Conservation (phyloP, 805 yeast species). For the Candida tammaniensis region DNA sequence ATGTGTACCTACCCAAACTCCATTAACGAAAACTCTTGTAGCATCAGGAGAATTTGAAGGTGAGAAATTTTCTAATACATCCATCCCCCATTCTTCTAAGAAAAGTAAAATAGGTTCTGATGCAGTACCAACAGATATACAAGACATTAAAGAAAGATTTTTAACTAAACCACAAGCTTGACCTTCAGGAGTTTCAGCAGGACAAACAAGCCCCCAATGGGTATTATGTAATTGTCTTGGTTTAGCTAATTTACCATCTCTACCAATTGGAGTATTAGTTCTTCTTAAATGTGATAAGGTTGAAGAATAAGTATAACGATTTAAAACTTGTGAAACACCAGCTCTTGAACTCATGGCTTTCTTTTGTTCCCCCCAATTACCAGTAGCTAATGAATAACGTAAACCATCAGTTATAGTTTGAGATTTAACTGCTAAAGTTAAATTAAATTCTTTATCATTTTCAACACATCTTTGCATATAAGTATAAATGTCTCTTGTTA, state of each 20-base stretch:
- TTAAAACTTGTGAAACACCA: conserved; percentile 98
- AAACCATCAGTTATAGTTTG: conserved; percentile 96
- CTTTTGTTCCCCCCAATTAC: conserved; percentile 99
- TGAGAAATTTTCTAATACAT: conserved; percentile 91
- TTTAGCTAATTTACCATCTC: conserved; percentile 98
- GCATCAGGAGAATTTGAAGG: conserved; percentile 90
- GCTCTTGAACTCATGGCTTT: conserved; percentile 98
- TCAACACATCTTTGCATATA: conserved; percentile 99
- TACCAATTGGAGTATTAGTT: conserved; percentile 98
- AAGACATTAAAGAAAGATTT: conserved; percentile 92
- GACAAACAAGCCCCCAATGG: conserved; percentile 99
- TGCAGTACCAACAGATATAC: conserved; percentile 97
- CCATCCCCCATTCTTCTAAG: conserved; percentile 99
- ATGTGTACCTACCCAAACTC: conserved; percentile 99
- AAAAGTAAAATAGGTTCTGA: conserved; percentile 91
- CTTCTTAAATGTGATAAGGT: conserved; percentile 97
- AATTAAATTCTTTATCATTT: conserved; percentile 93
- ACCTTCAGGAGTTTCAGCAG: conserved; percentile 99
- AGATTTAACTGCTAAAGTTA: conserved; percentile 94
- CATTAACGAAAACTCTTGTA: conserved; percentile 93
- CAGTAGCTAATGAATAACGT: conserved; percentile 96
- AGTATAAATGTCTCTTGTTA: conserved; percentile 94
- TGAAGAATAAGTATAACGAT: conserved; percentile 97
- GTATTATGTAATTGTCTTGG: conserved; percentile 99
- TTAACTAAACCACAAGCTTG: conserved; percentile 99